Evolutionary conservation across 129 eudicot genomes (phyloP), one percentile per base, ranked within the genome.

Genomic region (Saposhnikovia divaricata): DNA sequence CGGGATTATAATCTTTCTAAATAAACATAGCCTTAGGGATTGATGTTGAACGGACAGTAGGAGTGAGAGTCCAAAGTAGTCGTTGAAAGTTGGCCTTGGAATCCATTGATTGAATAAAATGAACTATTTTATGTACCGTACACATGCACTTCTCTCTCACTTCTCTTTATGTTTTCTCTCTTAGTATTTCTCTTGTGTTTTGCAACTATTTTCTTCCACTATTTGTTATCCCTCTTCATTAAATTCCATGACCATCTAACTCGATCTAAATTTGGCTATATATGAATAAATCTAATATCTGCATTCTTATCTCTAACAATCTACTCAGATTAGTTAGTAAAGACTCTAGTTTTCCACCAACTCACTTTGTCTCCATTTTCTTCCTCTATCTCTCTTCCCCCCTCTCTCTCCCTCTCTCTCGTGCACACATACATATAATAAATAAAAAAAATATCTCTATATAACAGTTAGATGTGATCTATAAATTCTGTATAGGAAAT

Each of bases 61-160:
- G 85, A 23, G 81, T 82, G 34, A 77, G 48, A 50, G 77, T 38
- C 6, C 39, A 74, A 42, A 82, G 81, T 59, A 82, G 53, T 15
- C 68, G 45, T 27, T 77, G 14, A 4, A 82, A 57, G 68, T 82
- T 82, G 50, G 85, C 69, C 21, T 15, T 38, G n/a, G 21, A 21
- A 78, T 4, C n/a, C 43, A 15, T n/a, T 6, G 43, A 25, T n/a
- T 59, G 11, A n/a, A n/a, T n/a, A 31, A 13, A 40, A 10, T 70
- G 3, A 34, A 37, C 12, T 19, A 47, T 76, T 38, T 47, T 27
- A 9, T n/a, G 7, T 37, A 14, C 0, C 45, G 18, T 38, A 15
- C 47, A 15, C 12, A 71, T 13, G 6, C 14, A 72, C 13, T 39
- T 14, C 6, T 44, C 15, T 44, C 53, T 9, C 5, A 1, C 19